Conservation (phyloP, 2,329 filamentous ascomycete genomes). For the Trichophyton simii region DNA sequence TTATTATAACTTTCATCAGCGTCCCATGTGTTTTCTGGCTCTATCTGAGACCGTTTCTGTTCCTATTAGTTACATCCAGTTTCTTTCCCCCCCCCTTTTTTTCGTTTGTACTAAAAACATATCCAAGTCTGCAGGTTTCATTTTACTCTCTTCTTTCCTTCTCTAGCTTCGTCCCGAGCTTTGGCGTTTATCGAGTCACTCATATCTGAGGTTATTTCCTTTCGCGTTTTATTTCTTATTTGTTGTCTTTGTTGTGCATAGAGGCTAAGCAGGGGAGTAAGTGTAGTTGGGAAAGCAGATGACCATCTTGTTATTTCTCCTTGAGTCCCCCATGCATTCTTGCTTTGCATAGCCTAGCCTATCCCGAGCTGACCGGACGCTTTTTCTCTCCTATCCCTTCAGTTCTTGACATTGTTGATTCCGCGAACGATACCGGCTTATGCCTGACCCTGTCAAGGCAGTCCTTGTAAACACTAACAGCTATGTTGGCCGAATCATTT, state of each 20-base stretch:
- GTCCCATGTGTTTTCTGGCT: neutral
- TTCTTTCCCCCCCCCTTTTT: neutral
- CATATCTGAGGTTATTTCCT: neutral
- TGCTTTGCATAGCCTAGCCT: neutral
- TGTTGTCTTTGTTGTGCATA: neutral
- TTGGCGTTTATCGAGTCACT: neutral
- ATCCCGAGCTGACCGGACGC: neutral
- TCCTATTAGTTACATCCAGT: neutral
- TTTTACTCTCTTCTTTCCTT: neutral
- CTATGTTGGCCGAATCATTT: neutral
- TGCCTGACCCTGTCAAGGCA: neutral
- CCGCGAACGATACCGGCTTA: neutral
- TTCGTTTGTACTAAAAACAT: neutral
- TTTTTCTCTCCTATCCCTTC: neutral
- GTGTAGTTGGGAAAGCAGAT: neutral
- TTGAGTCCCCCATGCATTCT: neutral
- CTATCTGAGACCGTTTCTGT: neutral
- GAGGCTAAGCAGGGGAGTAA: neutral
- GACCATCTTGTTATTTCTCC: neutral
- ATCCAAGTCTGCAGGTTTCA: neutral
- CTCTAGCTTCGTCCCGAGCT: neutral
- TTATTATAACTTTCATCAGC: neutral
- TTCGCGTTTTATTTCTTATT: constrained; percentile 1
- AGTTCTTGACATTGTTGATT: neutral
- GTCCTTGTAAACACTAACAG: neutral